Evolutionary conservation across 768 basidiomycete genomes (phyloP).

Genomic region (Mycena epipterygia): DNA sequence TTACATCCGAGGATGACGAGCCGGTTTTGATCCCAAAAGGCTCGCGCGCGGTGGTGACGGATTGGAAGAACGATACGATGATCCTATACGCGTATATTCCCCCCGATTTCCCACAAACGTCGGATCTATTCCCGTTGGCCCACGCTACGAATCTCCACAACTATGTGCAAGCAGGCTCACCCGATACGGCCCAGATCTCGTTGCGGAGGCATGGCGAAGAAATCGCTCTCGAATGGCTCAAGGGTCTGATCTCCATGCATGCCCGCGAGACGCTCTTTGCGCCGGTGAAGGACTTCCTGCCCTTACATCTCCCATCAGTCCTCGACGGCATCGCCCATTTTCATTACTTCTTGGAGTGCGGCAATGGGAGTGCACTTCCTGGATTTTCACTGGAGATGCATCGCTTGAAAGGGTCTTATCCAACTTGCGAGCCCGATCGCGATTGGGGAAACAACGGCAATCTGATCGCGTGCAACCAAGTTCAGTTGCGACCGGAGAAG

Average conservation of each 20-base stretch:
- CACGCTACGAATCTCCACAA: neutral
- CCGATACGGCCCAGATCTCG: neutral
- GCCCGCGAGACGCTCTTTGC: neutral
- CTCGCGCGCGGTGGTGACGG: neutral
- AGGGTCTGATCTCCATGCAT: neutral
- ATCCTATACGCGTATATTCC: neutral
- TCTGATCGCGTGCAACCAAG: neutral
- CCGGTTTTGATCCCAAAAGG: neutral
- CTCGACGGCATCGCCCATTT: conserved; percentile 10
- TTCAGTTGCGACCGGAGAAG: too few relatives aligned
- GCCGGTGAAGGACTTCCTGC: neutral
- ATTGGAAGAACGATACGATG: conserved; percentile 1
- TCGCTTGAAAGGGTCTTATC: neutral
- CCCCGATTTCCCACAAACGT: neutral
- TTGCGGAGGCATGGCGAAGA: neutral
- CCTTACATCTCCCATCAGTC: neutral
- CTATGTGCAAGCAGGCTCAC: neutral
- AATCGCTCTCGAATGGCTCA: neutral
- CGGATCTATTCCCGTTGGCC: neutral
- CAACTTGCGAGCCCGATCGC: neutral
- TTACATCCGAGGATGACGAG: neutral
- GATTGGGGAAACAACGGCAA: neutral
- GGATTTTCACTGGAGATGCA: neutral
- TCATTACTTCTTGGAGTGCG: conserved; percentile 5
- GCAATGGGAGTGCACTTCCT: neutral